A percentile compares a stretch with the other conserved stretches of the same genome.
Conservation (phyloP, 2,329 filamentous ascomycete genomes). For the Apiospora saccharicola region DNA sequence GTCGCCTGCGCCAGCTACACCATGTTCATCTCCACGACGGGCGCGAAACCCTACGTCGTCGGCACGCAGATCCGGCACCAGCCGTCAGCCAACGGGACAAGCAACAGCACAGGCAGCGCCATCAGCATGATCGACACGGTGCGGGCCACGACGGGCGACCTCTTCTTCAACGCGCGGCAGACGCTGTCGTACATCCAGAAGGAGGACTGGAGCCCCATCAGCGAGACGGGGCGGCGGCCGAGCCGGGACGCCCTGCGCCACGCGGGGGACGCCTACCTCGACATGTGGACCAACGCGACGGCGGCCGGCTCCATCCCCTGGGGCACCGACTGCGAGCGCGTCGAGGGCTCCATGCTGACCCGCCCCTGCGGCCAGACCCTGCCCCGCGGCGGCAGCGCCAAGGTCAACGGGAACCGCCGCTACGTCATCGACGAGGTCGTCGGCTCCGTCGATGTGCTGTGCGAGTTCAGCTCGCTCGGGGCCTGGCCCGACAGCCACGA, state of each 20-base stretch:
- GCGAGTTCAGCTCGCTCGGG: conserved; percentile 44
- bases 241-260: conserved; percentile 42
- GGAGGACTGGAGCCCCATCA: conserved; percentile 43
- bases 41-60: conserved; percentile 43
- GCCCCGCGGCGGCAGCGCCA: conserved; percentile 41
- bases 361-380: conserved; percentile 41
- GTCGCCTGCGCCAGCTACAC: conserved; percentile 45
- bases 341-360: conserved; percentile 44
- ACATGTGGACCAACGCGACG: conserved; percentile 47
- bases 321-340: conserved; percentile 46
- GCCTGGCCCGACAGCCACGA: conserved; percentile 45
- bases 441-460: conserved; percentile 45
- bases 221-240: conserved; percentile 34
- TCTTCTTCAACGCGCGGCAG: conserved; percentile 46
- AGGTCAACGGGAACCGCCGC: conserved; percentile 42
- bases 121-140: conserved; percentile 45
- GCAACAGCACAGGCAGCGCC: conserved; percentile 24
- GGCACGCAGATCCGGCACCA: conserved; percentile 45
- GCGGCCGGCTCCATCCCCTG: conserved; percentile 45
- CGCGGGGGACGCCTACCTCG: conserved; percentile 46
- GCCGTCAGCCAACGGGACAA: not conserved
- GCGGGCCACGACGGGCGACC: conserved; percentile 45
- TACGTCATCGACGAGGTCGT: conserved; percentile 47
- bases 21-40: conserved; percentile 43
- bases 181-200: conserved; percentile 43